phyloP scores from a whole-genome alignment of 2,329 filamentous ascomycete species.

The Colletotrichum plurivorum region DNA sequence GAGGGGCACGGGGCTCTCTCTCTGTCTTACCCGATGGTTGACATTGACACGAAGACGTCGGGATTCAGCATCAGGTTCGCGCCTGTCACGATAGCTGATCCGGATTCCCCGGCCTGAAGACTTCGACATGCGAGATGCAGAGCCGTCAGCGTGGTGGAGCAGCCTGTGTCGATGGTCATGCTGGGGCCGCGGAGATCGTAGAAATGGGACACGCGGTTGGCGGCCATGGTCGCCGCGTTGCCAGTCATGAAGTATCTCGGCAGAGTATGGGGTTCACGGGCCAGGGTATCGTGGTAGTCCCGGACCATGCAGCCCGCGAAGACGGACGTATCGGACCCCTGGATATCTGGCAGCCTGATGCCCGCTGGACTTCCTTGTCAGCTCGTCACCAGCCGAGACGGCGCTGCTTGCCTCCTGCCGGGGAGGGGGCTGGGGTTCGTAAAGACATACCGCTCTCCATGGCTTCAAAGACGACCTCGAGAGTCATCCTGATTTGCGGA shows the following conservation, averaged over 20 bases:
- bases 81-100: conserved; percentile 43
- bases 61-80: conserved; percentile 42
- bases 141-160: conserved; percentile 62
- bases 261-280: no score
- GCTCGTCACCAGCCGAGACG: no score
- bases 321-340: no score
- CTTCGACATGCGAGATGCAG: conserved; percentile 56
- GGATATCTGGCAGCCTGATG: no score
- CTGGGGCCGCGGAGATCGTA: conserved; percentile 62
- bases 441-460: no score
- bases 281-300: no score
- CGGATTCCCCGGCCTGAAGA: conserved; percentile 43
- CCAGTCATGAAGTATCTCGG: conserved; percentile 57
- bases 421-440: no score
- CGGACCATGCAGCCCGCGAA: no score
- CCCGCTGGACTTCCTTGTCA: no score
- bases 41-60: conserved; percentile 44
- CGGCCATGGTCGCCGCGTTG: conserved; percentile 54
- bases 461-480: no score
- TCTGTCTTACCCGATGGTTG: conserved; percentile 27
- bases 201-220: conserved; percentile 62
- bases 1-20: conserved; percentile 34
- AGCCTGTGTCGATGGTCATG: conserved; percentile 65
- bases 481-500: no score
- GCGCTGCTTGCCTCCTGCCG: no score